A percentile compares a stretch with the other conserved stretches of the same genome.
These are phyloP conservation scores for Coniochaeta ligniaria DNA, from an alignment of 2,329 filamentous ascomycete genomes.

Conservation along the genomic window DNA sequence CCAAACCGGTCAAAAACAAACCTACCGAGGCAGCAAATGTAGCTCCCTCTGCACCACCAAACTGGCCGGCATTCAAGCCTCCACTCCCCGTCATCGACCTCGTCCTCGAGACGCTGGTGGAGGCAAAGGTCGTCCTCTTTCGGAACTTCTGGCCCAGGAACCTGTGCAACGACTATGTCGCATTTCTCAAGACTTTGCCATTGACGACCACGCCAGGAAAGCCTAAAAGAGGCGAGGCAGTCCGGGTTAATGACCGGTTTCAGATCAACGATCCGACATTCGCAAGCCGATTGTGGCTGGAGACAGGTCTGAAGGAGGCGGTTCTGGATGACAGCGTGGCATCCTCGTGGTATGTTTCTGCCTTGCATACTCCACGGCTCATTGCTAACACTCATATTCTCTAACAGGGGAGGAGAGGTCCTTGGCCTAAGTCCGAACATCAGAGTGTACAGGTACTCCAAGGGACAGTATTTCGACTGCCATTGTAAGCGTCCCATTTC, in stretches of 20 bases:
- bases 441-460: constrained; percentile 77
- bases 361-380: neutral
- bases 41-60: constrained; percentile 25
- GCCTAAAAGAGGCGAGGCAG: constrained; percentile 73
- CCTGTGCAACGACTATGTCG: constrained; percentile 69
- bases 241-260: constrained; percentile 83
- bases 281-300: constrained; percentile 67
- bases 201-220: constrained; percentile 70
- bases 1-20: constrained; percentile 10
- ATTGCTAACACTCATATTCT: neutral
- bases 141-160: constrained; percentile 67
- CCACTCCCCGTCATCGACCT: constrained; percentile 60
- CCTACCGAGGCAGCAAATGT: constrained; percentile 6
- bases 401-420: constrained; percentile 68
- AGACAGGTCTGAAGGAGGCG: constrained; percentile 65
- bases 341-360: constrained; percentile 36
- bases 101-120: constrained; percentile 44
- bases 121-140: constrained; percentile 63
- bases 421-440: constrained; percentile 87
- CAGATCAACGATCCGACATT: constrained; percentile 73
- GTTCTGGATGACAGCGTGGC: constrained; percentile 32
- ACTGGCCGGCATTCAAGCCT: constrained; percentile 69
- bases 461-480: constrained; percentile 85
- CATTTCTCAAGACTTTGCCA: constrained; percentile 62
- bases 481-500: constrained; percentile 55